Evolutionary conservation across 768 basidiomycete species (phyloP).

Genomic region (Pluteus cervinus): DNA sequence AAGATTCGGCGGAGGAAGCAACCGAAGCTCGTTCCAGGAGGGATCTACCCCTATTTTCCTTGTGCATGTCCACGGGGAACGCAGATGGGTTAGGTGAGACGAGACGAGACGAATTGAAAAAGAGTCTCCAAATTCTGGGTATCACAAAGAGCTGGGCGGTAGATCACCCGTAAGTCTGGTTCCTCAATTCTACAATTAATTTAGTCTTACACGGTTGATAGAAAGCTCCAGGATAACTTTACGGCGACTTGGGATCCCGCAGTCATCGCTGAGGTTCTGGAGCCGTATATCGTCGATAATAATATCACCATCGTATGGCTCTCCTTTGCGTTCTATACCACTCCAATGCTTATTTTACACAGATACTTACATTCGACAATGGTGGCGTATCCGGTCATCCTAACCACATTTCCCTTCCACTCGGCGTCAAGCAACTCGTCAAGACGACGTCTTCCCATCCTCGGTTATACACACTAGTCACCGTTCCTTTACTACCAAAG

Average conservation of each 20-base stretch:
- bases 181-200: constrained; percentile 2
- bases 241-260: constrained; percentile 56
- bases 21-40: too few relatives aligned
- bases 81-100: constrained; percentile 68
- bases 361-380: constrained; percentile 86
- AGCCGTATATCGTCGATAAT: constrained; percentile 50
- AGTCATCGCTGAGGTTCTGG: constrained; percentile 52
- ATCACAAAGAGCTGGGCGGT: constrained; percentile 57
- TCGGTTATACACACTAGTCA: constrained; percentile 54
- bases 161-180: constrained; percentile 66
- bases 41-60: constrained; percentile 31
- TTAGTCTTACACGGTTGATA: constrained; percentile 14
- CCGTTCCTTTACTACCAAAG: constrained; percentile 53
- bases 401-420: constrained; percentile 72
- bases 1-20: too few relatives aligned
- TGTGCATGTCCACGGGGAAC: constrained; percentile 78
- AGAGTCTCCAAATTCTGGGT: constrained; percentile 65
- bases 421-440: constrained; percentile 45
- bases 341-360: constrained; percentile 2
- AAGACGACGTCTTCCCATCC: constrained; percentile 18
- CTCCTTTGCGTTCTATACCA: too few relatives aligned
- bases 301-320: constrained; percentile 56
- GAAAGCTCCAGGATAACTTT: constrained; percentile 73
- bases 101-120: constrained; percentile 51
- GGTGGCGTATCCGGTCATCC: constrained; percentile 78